Percentiles rank a stretch among this genome's conserved stretches.
Conservation (phyloP, 164 flowering plant genomes). For the Aristolochia contorta region DNA sequence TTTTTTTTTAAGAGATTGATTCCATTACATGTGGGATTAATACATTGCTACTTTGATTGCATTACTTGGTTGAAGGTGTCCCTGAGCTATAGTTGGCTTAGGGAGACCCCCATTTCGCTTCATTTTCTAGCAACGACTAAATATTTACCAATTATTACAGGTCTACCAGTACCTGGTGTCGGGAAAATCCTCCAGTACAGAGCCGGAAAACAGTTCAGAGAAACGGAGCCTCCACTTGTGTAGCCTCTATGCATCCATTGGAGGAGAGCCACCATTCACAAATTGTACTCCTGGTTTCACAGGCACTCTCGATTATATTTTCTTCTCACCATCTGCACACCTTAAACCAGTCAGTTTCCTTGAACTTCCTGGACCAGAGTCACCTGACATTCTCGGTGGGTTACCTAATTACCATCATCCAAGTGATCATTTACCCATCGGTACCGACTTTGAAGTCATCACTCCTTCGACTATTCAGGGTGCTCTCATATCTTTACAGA, state of each 20-base stretch:
- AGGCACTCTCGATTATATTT: slow-evolving; percentile 74
- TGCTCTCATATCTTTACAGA: no score
- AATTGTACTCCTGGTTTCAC: slow-evolving; percentile 96
- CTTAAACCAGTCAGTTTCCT: slow-evolving; percentile 56
- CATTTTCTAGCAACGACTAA: neutral
- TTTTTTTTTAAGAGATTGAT: no score
- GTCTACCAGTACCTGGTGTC: slow-evolving; percentile 69
- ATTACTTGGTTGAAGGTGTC: no score
- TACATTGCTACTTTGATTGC: no score
- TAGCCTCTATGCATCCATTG: slow-evolving; percentile 53
- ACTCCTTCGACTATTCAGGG: neutral
- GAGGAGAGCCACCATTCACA: slow-evolving; percentile 87
- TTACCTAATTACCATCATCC: slow-evolving; percentile 82
- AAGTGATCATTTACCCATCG: slow-evolving; percentile 94
- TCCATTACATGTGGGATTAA: no score
- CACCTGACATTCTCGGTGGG: slow-evolving; percentile 66
- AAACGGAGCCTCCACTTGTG: slow-evolving; percentile 47
- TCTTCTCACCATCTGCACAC: slow-evolving; percentile 51
- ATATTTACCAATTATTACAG: slow-evolving; percentile 26
- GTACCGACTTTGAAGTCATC: slow-evolving; percentile 64
- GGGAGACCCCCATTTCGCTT: no score
- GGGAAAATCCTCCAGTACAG: slow-evolving; percentile 23
- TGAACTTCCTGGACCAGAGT: slow-evolving; percentile 62
- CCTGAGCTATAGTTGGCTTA: no score
- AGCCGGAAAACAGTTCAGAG: slow-evolving; percentile 10